Base-by-base conservation (phyloP, 805 yeast genomes). In the Metschnikowia arizonensis region DNA sequence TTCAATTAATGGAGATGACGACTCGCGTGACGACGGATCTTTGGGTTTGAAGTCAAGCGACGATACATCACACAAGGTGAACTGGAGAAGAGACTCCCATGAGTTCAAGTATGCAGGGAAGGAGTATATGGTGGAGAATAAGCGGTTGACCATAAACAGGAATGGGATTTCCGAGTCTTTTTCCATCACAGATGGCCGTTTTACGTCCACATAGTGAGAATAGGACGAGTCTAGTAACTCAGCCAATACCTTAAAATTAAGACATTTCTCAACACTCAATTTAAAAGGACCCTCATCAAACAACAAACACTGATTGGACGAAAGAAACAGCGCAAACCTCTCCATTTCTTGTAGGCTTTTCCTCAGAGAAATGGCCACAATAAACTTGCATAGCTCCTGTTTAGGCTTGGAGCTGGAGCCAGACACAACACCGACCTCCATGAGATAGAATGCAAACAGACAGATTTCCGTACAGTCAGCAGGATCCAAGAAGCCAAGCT, bases 401-500 rank as follows among this genome's bases (percentile, higher is more conserved):
- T 57, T 61, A 14, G 73, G 45, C 49, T 62, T 73, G 4, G 54
- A 51, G 19, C 52, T 55, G 2, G 36, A 17, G 7, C 34, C 9
- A 5, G 46, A n/a, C 3, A 32, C 23, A 14, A 42, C 11, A n/a
- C 30, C 42, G 15, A 38, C 18, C 15, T 53, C 50, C 14, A 51
- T 50, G 3, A 54, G 40, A 24, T 25, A 44, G 28, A 31, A 75
- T 11, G 50, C 56, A 28, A 48, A 49, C 49, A 53, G 54, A 11
- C 52, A 48, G 5, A 59, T 43, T 23, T 50, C 52, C n/a, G 11
- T 21, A 15, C 33, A 63, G 47, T 85, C 88, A 3, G 68, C 72
- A 19, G 79, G 81, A 33, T 79, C 85, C 31, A 89, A 62, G 53
- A 80, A 83, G 0, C 90, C 91, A 17, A 78, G 62, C 32, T 73